Percentiles rank a stretch among this genome's conserved stretches.
Evolutionary conservation across 371 early-diverging fungal species (phyloP).

Genomic region (Mucor mucedo): DNA sequence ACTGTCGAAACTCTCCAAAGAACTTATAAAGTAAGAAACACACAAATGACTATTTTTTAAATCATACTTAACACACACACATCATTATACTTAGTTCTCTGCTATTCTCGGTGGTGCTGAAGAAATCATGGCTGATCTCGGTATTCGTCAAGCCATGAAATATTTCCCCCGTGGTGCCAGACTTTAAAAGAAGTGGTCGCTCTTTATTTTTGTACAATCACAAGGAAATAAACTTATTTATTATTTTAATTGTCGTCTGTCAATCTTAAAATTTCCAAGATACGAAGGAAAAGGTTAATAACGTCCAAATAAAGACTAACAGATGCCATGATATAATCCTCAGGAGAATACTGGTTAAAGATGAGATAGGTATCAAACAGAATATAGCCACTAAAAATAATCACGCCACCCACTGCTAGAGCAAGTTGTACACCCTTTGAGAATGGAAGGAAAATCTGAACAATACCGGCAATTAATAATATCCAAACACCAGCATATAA

Average conservation of each 20-base stretch:
- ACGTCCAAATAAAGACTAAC: slow-evolving; percentile 80
- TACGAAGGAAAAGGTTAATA: slow-evolving; percentile 79
- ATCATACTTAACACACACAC: slow-evolving; percentile 60
- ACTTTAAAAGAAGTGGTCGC: slow-evolving; percentile 22
- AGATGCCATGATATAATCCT: slow-evolving; percentile 82
- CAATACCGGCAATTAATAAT: slow-evolving; percentile 63
- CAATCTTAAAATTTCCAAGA: slow-evolving; percentile 63
- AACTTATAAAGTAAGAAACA: slow-evolving; percentile 35
- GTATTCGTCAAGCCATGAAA: slow-evolving; percentile 48
- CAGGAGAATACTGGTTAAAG: slow-evolving; percentile 71
- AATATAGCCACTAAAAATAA: slow-evolving; percentile 78
- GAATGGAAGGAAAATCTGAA: slow-evolving; percentile 81
- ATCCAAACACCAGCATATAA: slow-evolving; percentile 66
- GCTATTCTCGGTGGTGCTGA: slow-evolving; percentile 88
- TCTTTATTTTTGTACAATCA: background rate
- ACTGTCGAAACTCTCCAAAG: slow-evolving; percentile 56
- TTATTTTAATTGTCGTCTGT: slow-evolving; percentile 13
- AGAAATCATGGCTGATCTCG: slow-evolving; percentile 60
- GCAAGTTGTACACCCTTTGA: slow-evolving; percentile 60
- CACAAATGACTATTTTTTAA: slow-evolving; percentile 53
- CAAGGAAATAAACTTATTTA: background rate
- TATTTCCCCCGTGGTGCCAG: slow-evolving; percentile 39
- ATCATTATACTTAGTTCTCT: slow-evolving; percentile 62
- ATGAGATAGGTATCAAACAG: slow-evolving; percentile 76
- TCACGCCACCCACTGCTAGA: slow-evolving; percentile 64